These are phyloP conservation scores for Takashimella tepidaria DNA, from an alignment of 1,284 basidiomycete genomes.

Conservation along the genomic window DNA sequence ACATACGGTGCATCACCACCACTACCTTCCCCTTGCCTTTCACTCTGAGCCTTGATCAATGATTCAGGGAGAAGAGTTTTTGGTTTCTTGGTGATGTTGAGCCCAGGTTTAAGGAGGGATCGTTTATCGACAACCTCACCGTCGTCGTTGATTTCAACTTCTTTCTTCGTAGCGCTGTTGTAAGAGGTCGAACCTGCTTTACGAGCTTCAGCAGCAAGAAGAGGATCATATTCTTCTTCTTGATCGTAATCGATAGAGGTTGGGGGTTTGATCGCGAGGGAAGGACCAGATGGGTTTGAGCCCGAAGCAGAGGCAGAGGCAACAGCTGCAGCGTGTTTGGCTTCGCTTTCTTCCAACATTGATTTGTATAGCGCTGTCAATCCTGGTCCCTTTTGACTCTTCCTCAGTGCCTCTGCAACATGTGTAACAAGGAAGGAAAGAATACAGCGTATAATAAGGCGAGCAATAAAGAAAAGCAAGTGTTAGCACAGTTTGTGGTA, in stretches of 20 bases:
- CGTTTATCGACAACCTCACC: conserved; percentile 96
- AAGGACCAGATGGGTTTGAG: conserved; percentile 56
- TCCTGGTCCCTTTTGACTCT: conserved; percentile 57
- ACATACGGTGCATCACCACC: conserved; percentile 38
- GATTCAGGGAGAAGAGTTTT: conserved; percentile 26
- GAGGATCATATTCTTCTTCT: conserved; percentile 43
- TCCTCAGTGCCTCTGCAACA: conserved; percentile 58
- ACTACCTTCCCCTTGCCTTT: too few species aligned
- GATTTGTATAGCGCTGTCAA: conserved; percentile 83
- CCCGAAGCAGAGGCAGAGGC: conserved; percentile 50
- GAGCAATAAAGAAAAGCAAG: too few species aligned
- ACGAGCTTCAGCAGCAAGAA: conserved; percentile 31
- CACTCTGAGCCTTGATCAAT: conserved; percentile 18
- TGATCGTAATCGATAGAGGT: conserved; percentile 28
- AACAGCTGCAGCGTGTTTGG: conserved; percentile 76
- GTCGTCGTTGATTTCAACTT: conserved; percentile 95
- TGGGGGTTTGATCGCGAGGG: conserved; percentile 34
- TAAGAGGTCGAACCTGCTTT: conserved; percentile 12
- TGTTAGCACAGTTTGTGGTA: too few species aligned
- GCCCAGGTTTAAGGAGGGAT: conserved; percentile 79
- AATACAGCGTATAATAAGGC: too few species aligned
- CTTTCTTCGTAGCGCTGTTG: conserved; percentile 60
- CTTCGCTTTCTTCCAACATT: conserved; percentile 72
- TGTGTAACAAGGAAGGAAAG: too few species aligned
- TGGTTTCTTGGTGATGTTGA: conserved; percentile 64